These are phyloP conservation scores for Tylopilus balloui DNA, from an alignment of 768 basidiomycete species.

Conservation along the genomic window DNA sequence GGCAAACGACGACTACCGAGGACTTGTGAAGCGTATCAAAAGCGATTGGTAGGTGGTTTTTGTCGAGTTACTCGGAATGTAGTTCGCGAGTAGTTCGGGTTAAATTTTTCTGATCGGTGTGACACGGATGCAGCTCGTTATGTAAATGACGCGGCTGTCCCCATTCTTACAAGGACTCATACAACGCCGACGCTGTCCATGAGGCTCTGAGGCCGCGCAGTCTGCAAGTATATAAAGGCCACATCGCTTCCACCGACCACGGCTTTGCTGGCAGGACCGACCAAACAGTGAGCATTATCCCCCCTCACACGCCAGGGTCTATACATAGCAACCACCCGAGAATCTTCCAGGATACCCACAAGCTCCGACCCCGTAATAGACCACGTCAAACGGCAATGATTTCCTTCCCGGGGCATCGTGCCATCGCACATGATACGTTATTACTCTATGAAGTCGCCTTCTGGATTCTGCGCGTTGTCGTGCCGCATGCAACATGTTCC, in stretches of 20 bases:
- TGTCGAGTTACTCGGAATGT: background rate
- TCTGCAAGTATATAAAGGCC: constrained; percentile 12
- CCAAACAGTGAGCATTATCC: constrained; percentile 12
- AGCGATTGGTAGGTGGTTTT: constrained; percentile 19
- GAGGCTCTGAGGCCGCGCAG: constrained; percentile 17
- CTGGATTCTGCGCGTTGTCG: constrained; percentile 16
- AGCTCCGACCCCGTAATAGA: constrained; percentile 17
- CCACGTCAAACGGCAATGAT: constrained; percentile 11
- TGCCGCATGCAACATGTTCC: constrained; percentile 25
- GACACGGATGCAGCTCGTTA: constrained; percentile 11
- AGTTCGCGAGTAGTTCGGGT: constrained; percentile 7
- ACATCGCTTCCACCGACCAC: constrained; percentile 18
- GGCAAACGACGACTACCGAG: constrained; percentile 23
- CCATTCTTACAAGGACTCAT: constrained; percentile 8
- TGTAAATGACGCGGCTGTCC: constrained; percentile 15
- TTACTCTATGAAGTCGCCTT: constrained; percentile 11
- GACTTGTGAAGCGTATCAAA: constrained; percentile 17
- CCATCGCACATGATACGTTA: constrained; percentile 8
- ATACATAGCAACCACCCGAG: constrained; percentile 17
- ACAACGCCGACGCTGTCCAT: constrained; percentile 10
- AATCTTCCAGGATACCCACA: constrained; percentile 8
- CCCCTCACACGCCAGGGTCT: constrained; percentile 15
- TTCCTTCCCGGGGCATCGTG: constrained; percentile 14
- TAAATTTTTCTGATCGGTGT: constrained; percentile 16
- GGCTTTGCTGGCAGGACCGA: constrained; percentile 9